Base-by-base conservation (phyloP, 306 rosid species). In the Astragalus membranaceus region DNA sequence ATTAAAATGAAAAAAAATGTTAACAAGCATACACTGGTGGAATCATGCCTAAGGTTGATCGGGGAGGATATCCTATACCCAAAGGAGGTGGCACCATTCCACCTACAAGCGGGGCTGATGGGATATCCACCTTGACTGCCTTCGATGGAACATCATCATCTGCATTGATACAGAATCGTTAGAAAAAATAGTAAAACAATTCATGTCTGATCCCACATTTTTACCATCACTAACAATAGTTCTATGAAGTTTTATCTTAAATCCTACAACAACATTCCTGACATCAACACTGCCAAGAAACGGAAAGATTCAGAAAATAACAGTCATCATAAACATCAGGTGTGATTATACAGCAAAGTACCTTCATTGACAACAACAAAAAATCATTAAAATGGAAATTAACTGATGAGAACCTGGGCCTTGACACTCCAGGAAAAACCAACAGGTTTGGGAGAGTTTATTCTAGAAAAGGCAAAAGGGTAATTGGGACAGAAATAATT, bases 1-100 rank as follows among this genome's bases (percentile, higher is more conserved):
- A 61, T 26, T 57, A 59, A 59, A 43, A 49, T 13, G 15, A 5
- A 71, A 37, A 44, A 2, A 75, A 44, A 15, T 4, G 54, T 23
- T 7, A 72, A 65, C 95, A 73, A 72, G 59, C 97, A 77, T 89
- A 95, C 99, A 91, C 77, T 65, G 90, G 92, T 63, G 77, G 92
- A 75, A 87, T 69, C 58, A 84, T 39, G 17, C 91, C 89, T 66
- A 88, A 16, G 75, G 84, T 76, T 52, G 91, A 57, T 54, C 80
- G 97, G 37, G 94, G 87, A 84, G 95, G 91, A 79, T 95, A 94
- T 30, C 84, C 76, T 52, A 88, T 9, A 48, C 95, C 96, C 79
- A 91, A 33, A 6, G 89, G 80, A 68, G 95, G 89, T 48, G 90
- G 96, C 67, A 81, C 83, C 69, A 82, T 73, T 64, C 92, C 85